These are phyloP conservation scores for Quercus parvula DNA, from an alignment of 306 rosid species.

Conservation along the genomic window DNA sequence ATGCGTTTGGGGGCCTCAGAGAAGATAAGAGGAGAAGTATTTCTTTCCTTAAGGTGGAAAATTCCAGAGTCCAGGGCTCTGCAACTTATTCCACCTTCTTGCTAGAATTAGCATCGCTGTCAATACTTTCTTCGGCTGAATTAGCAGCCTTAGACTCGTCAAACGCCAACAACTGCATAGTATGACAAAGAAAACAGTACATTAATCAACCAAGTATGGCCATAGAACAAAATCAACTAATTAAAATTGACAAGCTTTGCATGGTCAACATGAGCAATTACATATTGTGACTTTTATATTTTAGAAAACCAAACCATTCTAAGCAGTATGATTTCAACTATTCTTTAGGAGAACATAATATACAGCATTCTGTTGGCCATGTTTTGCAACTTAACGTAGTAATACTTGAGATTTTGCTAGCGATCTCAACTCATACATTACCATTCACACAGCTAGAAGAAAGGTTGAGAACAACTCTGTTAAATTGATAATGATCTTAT, in stretches of 20 bases:
- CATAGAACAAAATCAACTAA: background rate
- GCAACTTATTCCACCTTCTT: conserved; percentile 65
- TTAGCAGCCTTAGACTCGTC: conserved; percentile 70
- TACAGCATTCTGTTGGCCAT: background rate
- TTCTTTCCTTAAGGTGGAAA: background rate
- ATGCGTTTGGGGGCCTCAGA: conserved; percentile 21
- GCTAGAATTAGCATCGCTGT: conserved; percentile 35
- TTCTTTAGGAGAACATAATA: too few relatives aligned
- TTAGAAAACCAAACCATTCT: too few relatives aligned
- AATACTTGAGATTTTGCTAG: background rate
- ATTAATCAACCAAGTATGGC: background rate
- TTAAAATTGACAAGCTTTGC: background rate
- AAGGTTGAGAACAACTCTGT: too few relatives aligned
- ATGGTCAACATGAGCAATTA: background rate
- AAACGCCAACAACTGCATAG: conserved; percentile 74
- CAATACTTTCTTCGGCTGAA: conserved; percentile 46
- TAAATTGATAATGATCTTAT: background rate
- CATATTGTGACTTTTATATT: background rate
- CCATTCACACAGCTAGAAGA: too few relatives aligned
- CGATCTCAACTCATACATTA: too few relatives aligned
- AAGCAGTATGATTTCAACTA: too few relatives aligned
- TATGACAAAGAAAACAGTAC: conserved; percentile 11
- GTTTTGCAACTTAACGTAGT: background rate
- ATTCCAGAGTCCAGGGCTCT: background rate
- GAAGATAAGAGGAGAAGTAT: conserved; percentile 13